Base-by-base conservation (phyloP, 106 monocot genomes). In the Iris macrosiphon region DNA sequence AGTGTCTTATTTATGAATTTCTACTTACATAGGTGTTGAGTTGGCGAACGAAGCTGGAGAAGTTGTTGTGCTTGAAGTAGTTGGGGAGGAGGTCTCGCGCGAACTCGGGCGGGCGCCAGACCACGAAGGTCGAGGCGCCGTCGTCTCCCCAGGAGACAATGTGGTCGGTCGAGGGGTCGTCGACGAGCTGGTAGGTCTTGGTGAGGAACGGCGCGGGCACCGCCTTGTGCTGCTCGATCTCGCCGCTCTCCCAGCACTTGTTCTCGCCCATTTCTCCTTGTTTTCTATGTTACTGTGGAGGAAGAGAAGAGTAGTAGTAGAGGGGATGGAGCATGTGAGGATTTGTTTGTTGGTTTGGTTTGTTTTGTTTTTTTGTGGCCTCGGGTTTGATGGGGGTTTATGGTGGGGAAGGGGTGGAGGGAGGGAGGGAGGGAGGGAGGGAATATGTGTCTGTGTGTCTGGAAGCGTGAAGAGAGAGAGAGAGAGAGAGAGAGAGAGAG, bases 11-110 rank as follows among this genome's bases (percentile, higher is more conserved):
- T n/a, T n/a, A n/a, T n/a, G n/a, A n/a, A 52, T 24, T 29, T 9
- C 27, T 51, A 44, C 61, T 39, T 31, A 84, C 84, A 35, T 88
- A 88, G 39, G 88, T 90, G 62, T 90, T 90, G 67, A 90, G 90
- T 66, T 90, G 90, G 74, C 90, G 80, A 41, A 90, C 90, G 72
- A 90, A 90, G 74, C 74, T 74, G 62, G 90, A 90, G 81, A 90
- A 90, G 63, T 90, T 90, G 72, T 85, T 85, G 80, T 90, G 90
- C 69, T 87, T 81, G 81, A 87, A 82, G 65, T 67, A 84, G 63
- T 84, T 84, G 37, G 89, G 89, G 43, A 89, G 89, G 52, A 89
- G 50, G 43, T 92, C 92, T 34, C 92, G 78, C 4, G 92, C 82
- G 52, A 92, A 86, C 86, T 92, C 92, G 0, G 88, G 81, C 0